Conservation (phyloP, 2,329 filamentous ascomycete species). For the Macroventuria anomochaeta region DNA sequence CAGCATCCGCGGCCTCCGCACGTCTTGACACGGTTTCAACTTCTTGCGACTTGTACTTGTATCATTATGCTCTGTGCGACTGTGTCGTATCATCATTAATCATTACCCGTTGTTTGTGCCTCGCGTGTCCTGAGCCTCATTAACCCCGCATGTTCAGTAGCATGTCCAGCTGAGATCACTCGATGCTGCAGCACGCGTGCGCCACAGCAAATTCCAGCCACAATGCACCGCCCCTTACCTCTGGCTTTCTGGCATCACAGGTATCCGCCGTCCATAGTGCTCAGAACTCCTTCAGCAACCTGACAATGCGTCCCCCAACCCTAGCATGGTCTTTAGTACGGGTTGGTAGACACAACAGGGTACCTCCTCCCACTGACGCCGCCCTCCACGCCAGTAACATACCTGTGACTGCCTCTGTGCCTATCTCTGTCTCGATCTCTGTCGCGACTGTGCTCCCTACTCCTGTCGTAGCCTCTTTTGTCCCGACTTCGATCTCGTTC, state of each 20-base stretch:
- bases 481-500: slow-evolving; percentile 26
- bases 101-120: slow-evolving; percentile 6
- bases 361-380: slow-evolving; percentile 45
- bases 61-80: neutral
- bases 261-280: neutral
- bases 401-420: slow-evolving; percentile 35
- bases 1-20: neutral
- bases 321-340: slow-evolving; percentile 30
- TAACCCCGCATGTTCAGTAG: slow-evolving; percentile 2
- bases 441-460: slow-evolving; percentile 21
- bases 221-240: neutral
- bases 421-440: slow-evolving; percentile 25
- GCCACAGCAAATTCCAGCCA: neutral
- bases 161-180: neutral
- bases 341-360: slow-evolving; percentile 28
- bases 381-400: slow-evolving; percentile 44
- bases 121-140: neutral
- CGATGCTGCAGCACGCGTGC: neutral
- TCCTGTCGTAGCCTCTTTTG: slow-evolving; percentile 18
- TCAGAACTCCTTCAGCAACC: slow-evolving; percentile 33
- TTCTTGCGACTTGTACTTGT: neutral
- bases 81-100: slow-evolving; percentile 8
- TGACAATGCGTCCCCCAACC: slow-evolving; percentile 23
- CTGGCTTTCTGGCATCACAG: neutral
- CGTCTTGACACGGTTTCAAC: neutral